Percentiles rank a stretch among this genome's conserved stretches.
phyloP scores from a whole-genome alignment of 2,329 filamentous ascomycete species.

The Talaromyces amestolkiae region DNA sequence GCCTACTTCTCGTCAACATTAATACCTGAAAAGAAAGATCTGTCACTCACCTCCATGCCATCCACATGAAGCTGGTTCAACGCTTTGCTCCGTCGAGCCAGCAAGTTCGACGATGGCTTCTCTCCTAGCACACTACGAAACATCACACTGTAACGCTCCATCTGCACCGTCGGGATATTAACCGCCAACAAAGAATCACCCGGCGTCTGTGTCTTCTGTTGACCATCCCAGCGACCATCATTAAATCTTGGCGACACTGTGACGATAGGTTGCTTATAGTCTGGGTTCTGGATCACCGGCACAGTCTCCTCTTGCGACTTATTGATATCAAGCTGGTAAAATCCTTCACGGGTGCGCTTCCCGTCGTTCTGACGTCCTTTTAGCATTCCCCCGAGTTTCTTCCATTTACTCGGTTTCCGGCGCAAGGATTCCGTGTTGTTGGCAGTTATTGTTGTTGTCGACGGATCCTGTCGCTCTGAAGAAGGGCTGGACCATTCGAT shows the following conservation, averaged over 20 bases:
- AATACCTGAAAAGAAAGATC: background rate
- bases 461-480: constrained; percentile 1
- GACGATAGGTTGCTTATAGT: background rate
- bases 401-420: constrained; percentile 47
- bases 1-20: background rate
- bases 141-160: constrained; percentile 95
- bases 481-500: background rate
- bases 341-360: constrained; percentile 25
- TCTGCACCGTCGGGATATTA: constrained; percentile 72
- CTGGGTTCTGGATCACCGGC: background rate
- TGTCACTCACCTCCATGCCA: constrained; percentile 42
- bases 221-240: background rate
- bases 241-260: background rate
- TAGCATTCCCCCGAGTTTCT: constrained; percentile 47
- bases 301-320: constrained; percentile 8
- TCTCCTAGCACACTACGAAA: constrained; percentile 69
- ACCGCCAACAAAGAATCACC: constrained; percentile 60
- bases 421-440: constrained; percentile 22
- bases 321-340: constrained; percentile 31
- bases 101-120: constrained; percentile 36
- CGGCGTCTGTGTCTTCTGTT: background rate
- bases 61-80: constrained; percentile 54
- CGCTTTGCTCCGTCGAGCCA: constrained; percentile 38
- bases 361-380: constrained; percentile 35
- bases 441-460: constrained; percentile 15